These are phyloP conservation scores for Komagataella pseudopastoris DNA, from an alignment of 805 yeast species.

Conservation along the genomic window DNA sequence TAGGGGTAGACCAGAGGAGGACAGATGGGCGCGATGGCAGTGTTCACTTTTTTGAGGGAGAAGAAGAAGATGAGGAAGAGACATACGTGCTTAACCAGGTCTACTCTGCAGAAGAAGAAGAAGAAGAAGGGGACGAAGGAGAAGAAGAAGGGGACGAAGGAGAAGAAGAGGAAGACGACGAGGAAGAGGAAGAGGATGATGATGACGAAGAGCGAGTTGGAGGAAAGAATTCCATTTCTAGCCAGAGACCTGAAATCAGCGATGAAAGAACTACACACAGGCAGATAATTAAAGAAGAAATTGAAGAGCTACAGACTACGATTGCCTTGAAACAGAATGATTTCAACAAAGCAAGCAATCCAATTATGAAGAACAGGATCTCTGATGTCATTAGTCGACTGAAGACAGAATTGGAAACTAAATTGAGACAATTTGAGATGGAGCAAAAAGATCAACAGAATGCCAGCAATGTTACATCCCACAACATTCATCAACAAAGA, in stretches of 20 bases:
- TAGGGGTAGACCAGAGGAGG: background rate
- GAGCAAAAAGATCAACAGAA: conserved; percentile 14
- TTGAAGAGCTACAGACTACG: conserved; percentile 66
- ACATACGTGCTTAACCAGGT: conserved; percentile 3
- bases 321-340: conserved; percentile 65
- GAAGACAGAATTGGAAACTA: conserved; percentile 70
- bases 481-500: conserved; percentile 7
- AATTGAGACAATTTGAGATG: conserved; percentile 47
- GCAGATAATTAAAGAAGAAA: conserved; percentile 74
- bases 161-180: conserved; percentile 9
- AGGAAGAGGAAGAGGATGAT: conserved; percentile 15
- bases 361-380: conserved; percentile 78
- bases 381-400: conserved; percentile 68
- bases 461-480: conserved; percentile 5
- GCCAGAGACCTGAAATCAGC: conserved; percentile 30
- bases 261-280: conserved; percentile 44
- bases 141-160: conserved; percentile 7
- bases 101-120: conserved; percentile 18
- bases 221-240: conserved; percentile 35
- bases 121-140: conserved; percentile 9
- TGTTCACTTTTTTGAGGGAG: conserved; percentile 8
- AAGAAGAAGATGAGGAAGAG: conserved; percentile 19
- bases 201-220: conserved; percentile 33
- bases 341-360: conserved; percentile 62
- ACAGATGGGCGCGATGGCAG: background rate